These are phyloP conservation scores for Naganishia kalamii DNA, from an alignment of 768 basidiomycete genomes.

Conservation along the genomic window DNA sequence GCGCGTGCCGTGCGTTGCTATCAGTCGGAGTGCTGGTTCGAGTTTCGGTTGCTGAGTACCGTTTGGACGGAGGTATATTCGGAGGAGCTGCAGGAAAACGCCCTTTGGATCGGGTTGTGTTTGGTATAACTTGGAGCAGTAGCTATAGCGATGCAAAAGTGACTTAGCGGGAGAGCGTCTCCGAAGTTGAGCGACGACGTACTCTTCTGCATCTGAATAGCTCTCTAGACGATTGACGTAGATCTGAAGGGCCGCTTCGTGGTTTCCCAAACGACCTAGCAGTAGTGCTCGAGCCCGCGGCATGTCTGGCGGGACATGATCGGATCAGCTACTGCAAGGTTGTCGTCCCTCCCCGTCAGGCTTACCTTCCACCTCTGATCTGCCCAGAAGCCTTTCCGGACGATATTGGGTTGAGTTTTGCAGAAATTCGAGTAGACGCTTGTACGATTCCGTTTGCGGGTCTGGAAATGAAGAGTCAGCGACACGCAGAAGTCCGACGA, in stretches of 20 bases:
- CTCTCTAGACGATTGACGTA: slow-evolving; percentile 84
- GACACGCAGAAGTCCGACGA: too few species aligned
- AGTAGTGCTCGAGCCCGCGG: slow-evolving; percentile 88
- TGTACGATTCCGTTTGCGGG: slow-evolving; percentile 3
- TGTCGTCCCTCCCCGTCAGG: background rate
- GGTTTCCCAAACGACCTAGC: slow-evolving; percentile 78
- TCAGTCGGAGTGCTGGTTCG: slow-evolving; percentile 76
- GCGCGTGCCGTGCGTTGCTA: slow-evolving; percentile 72
- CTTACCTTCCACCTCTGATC: slow-evolving; percentile 74
- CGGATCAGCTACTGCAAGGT: too few species aligned
- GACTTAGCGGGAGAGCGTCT: too few species aligned
- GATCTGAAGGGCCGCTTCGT: slow-evolving; percentile 88
- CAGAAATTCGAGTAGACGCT: slow-evolving; percentile 66
- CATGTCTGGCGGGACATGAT: slow-evolving; percentile 54
- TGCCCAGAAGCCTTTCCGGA: slow-evolving; percentile 70
- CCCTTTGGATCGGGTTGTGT: slow-evolving; percentile 53
- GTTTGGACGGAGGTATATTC: slow-evolving; percentile 65
- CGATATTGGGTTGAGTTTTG: slow-evolving; percentile 63
- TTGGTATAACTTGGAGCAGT: slow-evolving; percentile 77
- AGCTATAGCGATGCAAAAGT: too few species aligned
- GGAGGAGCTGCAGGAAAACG: slow-evolving; percentile 77
- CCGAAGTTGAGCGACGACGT: too few species aligned
- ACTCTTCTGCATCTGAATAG: slow-evolving; percentile 84
- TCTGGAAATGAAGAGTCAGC: background rate
- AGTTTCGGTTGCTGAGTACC: slow-evolving; percentile 47